A percentile compares a stretch with the other conserved stretches of the same genome.
Conservation (phyloP, 2,329 filamentous ascomycete species). For the Grosmannia serpens region DNA sequence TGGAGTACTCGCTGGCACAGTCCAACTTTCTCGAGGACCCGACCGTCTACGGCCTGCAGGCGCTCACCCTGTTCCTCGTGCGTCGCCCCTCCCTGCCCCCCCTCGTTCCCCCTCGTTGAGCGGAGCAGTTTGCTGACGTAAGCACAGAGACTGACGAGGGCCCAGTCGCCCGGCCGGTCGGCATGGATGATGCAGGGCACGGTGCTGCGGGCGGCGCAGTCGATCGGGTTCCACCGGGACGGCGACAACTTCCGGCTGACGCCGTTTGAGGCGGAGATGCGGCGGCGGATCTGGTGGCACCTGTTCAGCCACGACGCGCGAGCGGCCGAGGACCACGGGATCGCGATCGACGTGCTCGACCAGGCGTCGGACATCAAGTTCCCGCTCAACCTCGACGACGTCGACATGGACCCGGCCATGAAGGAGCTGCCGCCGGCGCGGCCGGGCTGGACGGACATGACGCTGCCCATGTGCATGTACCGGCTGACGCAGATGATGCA, state of each 20-base stretch:
- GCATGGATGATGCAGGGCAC: constrained; percentile 13
- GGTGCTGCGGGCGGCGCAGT: constrained; percentile 13
- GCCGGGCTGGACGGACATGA: constrained; percentile 41
- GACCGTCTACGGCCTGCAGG: constrained; percentile 11
- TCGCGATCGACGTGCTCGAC: constrained; percentile 20
- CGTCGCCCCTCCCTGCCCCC: too few relatives aligned
- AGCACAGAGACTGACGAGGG: constrained; percentile 5
- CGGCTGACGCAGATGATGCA: constrained; percentile 35
- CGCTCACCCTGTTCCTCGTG: constrained; percentile 11
- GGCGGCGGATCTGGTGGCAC: constrained; percentile 13
- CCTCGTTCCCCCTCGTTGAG: too few relatives aligned
- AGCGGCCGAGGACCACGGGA: constrained; percentile 41
- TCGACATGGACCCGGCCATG: constrained; percentile 32
- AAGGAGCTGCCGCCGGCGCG: constrained; percentile 27
- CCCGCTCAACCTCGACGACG: constrained; percentile 41
- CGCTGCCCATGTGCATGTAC: constrained; percentile 36
- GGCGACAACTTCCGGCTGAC: constrained; percentile 27
- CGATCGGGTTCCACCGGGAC: constrained; percentile 16
- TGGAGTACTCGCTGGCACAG: constrained; percentile 12
- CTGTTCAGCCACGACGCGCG: constrained; percentile 9
- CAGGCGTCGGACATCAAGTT: constrained; percentile 31
- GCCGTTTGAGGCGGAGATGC: constrained; percentile 19
- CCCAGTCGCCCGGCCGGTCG: constrained; percentile 10
- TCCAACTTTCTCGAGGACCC: constrained; percentile 13
- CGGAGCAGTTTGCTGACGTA: not conserved